Evolutionary conservation across 306 rosid genomes (phyloP).

Genomic region (Prunus davidiana): DNA sequence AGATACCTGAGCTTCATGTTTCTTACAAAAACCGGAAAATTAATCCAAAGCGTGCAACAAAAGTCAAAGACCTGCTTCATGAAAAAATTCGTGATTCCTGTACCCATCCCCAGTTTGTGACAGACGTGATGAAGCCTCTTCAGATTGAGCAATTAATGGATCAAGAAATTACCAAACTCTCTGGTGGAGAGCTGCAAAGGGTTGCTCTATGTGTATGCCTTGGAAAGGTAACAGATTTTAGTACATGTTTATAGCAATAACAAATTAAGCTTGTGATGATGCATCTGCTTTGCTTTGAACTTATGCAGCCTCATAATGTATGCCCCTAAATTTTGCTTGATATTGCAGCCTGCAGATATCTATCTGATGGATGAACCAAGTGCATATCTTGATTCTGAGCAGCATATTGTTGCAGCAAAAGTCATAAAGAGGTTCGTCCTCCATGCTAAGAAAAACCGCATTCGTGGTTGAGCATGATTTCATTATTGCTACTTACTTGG

Average conservation of each 20-base stretch:
- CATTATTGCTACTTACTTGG: conserved; percentile 96
- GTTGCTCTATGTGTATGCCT: conserved; percentile 93
- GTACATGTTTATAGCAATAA: too few relatives aligned
- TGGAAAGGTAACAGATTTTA: conserved; percentile 60
- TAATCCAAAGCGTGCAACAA: conserved; percentile 58
- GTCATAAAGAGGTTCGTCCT: conserved; percentile 90
- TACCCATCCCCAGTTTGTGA: conserved; percentile 82
- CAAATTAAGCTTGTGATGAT: too few relatives aligned
- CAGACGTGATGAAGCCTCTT: conserved; percentile 98
- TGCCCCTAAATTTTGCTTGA: neutral
- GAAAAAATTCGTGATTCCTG: conserved; percentile 80
- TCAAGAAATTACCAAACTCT: conserved; percentile 91
- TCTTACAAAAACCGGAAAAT: conserved; percentile 98
- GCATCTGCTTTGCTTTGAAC: too few relatives aligned
- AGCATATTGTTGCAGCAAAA: conserved; percentile 91
- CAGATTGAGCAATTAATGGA: conserved; percentile 96
- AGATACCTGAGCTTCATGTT: conserved; percentile 90
- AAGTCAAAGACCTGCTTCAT: conserved; percentile 77
- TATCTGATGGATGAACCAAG: conserved; percentile 96
- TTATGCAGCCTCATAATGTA: too few relatives aligned
- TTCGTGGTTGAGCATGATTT: conserved; percentile 96
- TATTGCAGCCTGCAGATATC: conserved; percentile 91
- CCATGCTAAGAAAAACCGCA: conserved; percentile 96
- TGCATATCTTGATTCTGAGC: conserved; percentile 98
- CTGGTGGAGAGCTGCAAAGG: conserved; percentile 99